A percentile compares a stretch with the other conserved stretches of the same genome.
Conservation (phyloP, 441 rosid species). For the Populus tomentosa region DNA sequence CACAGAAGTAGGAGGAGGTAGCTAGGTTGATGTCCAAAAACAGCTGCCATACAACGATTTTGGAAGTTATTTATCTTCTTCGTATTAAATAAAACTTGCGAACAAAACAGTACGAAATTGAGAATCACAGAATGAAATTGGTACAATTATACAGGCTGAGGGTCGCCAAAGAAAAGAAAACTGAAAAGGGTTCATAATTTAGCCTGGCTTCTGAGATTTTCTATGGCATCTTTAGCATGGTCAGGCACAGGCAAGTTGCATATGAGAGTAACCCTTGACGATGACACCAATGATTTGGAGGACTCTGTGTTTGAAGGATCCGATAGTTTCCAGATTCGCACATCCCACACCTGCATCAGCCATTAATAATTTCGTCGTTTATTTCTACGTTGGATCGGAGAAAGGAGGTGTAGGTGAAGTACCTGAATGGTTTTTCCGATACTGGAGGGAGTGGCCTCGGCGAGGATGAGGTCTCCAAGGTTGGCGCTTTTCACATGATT, state of each 20-base stretch:
- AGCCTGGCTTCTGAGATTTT: slow-evolving; percentile 43
- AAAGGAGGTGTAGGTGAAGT: too few relatives aligned
- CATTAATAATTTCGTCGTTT: too few relatives aligned
- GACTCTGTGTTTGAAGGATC: slow-evolving; percentile 31
- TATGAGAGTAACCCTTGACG: slow-evolving; percentile 53
- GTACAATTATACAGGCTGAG: too few relatives aligned
- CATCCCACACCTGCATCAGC: slow-evolving; percentile 59
- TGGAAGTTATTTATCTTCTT: too few relatives aligned
- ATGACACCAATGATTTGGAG: slow-evolving; percentile 35
- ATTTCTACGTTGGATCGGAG: too few relatives aligned
- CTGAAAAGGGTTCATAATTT: slow-evolving; percentile 28
- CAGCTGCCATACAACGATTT: too few relatives aligned
- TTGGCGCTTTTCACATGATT: slow-evolving; percentile 69
- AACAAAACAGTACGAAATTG: too few relatives aligned
- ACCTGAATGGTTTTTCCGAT: slow-evolving; percentile 79
- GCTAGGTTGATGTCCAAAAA: too few relatives aligned
- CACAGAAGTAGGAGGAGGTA: too few relatives aligned
- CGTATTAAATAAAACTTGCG: too few relatives aligned
- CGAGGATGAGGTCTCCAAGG: slow-evolving; percentile 63
- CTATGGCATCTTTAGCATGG: slow-evolving; percentile 38
- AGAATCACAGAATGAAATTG: too few relatives aligned
- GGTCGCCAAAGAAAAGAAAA: background rate
- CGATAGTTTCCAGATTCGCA: slow-evolving; percentile 39
- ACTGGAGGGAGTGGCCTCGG: slow-evolving; percentile 69
- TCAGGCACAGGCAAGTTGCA: slow-evolving; percentile 59